phyloP scores from a whole-genome alignment of 2,329 filamentous ascomycete species.

The Myriangium duriaei region DNA sequence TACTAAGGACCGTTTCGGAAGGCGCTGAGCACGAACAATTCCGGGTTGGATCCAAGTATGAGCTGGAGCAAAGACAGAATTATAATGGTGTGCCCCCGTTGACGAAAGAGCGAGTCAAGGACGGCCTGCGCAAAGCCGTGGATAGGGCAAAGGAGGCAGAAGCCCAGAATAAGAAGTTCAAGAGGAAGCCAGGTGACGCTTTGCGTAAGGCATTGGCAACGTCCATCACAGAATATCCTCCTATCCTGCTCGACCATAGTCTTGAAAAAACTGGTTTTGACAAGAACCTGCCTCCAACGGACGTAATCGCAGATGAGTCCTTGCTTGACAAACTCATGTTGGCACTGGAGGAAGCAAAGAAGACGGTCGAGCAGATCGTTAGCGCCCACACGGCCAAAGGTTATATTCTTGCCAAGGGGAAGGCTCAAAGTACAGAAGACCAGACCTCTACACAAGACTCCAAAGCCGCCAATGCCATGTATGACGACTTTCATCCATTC shows the following conservation, averaged over 20 bases:
- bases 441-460: slow-evolving; percentile 17
- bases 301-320: slow-evolving; percentile 54
- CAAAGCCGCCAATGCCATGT: slow-evolving; percentile 45
- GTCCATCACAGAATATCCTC: slow-evolving; percentile 79
- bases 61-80: slow-evolving; percentile 72
- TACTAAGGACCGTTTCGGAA: slow-evolving; percentile 69
- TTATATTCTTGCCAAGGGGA: slow-evolving; percentile 62
- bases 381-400: slow-evolving; percentile 55
- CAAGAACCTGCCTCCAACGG: slow-evolving; percentile 50
- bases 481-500: slow-evolving; percentile 94
- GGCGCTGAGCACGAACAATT: slow-evolving; percentile 76
- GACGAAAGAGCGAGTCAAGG: slow-evolving; percentile 58
- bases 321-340: slow-evolving; percentile 54
- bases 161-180: slow-evolving; percentile 50
- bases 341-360: slow-evolving; percentile 58
- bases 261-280: slow-evolving; percentile 61
- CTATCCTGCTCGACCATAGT: slow-evolving; percentile 76
- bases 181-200: slow-evolving; percentile 60
- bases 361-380: slow-evolving; percentile 56
- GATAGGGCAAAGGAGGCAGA: slow-evolving; percentile 42
- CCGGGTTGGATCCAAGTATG: slow-evolving; percentile 64
- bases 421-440: slow-evolving; percentile 14
- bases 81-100: slow-evolving; percentile 61
- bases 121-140: slow-evolving; percentile 55
- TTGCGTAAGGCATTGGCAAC: slow-evolving; percentile 69